A percentile compares a stretch with the other conserved stretches of the same genome.
phyloP scores from a whole-genome alignment of 208 protist species.

The Crithidia thermophila region DNA sequence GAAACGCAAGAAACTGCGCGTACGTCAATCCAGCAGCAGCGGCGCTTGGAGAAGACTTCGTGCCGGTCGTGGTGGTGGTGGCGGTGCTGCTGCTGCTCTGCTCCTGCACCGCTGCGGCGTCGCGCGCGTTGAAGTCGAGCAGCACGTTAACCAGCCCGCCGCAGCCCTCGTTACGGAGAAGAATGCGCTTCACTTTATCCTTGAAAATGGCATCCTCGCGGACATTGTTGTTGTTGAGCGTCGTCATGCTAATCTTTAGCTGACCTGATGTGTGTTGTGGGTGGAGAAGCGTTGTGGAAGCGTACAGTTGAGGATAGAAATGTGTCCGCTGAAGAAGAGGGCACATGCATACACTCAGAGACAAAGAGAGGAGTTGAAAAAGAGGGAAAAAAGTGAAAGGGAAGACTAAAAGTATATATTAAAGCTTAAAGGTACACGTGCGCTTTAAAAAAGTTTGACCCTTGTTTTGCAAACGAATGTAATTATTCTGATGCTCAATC shows the following conservation, averaged over 20 bases:
- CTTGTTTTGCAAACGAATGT: no score
- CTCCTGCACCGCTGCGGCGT: slow-evolving; percentile 32
- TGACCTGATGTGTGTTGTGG: neutral
- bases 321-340: neutral
- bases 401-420: neutral
- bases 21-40: slow-evolving; percentile 43
- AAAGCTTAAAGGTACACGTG: no score
- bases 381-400: neutral
- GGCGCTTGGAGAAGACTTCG: neutral
- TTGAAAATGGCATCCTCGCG: slow-evolving; percentile 76
- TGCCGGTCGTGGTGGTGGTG: neutral
- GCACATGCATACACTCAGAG: neutral
- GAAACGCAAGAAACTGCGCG: slow-evolving; percentile 52
- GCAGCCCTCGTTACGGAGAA: slow-evolving; percentile 45
- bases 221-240: slow-evolving; percentile 70
- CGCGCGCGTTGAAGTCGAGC: slow-evolving; percentile 50
- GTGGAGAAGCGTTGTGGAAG: neutral
- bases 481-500: no score
- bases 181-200: slow-evolving; percentile 63
- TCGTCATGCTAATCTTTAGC: slow-evolving; percentile 34
- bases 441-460: no score
- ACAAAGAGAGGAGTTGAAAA: neutral
- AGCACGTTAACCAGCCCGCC: slow-evolving; percentile 61
- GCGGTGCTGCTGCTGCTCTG: slow-evolving; percentile 18
- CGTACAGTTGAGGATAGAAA: neutral